phyloP scores from a whole-genome alignment of 2,329 filamentous ascomycete species.

The Pestalotiopsis sp. region DNA sequence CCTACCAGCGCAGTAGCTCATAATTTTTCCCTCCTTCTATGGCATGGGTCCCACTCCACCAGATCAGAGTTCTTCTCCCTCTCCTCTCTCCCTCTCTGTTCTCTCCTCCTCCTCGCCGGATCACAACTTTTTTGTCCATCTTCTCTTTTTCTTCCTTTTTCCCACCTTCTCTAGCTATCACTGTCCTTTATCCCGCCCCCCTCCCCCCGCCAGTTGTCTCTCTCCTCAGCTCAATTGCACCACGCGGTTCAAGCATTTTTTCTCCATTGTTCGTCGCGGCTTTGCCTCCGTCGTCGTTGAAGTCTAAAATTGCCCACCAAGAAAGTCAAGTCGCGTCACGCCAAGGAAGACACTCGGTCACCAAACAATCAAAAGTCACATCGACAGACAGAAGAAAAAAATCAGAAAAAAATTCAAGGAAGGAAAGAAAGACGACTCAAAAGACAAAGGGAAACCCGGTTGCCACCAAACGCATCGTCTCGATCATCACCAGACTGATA shows the following conservation, averaged over 20 bases:
- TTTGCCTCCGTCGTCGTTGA: conserved; percentile 26
- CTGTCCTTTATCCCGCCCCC: conserved; percentile 35
- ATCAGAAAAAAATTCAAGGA: background rate
- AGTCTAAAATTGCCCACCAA: conserved; percentile 18
- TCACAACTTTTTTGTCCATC: conserved; percentile 25
- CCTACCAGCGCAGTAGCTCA: background rate
- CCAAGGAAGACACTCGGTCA: conserved; percentile 26
- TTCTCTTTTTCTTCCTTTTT: conserved; percentile 31
- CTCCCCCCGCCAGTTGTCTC: conserved; percentile 31
- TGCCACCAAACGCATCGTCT: conserved; percentile 12
- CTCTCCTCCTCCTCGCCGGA: conserved; percentile 17
- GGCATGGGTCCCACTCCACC: conserved; percentile 1
- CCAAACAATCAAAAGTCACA: conserved; percentile 23
- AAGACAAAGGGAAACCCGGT: conserved; percentile 8
- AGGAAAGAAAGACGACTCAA: conserved; percentile 14
- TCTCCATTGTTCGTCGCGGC: conserved; percentile 27
- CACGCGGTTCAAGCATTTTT: conserved; percentile 30
- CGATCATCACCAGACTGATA: conserved; percentile 18
- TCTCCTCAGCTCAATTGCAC: conserved; percentile 35
- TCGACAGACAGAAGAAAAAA: conserved; percentile 12
- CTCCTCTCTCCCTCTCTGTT: conserved; percentile 13
- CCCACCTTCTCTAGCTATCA: conserved; percentile 30
- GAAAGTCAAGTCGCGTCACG: conserved; percentile 29
- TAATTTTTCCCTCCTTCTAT: conserved; percentile 4
- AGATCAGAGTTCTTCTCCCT: conserved; percentile 15